Conservation (phyloP, 2,329 filamentous ascomycete genomes). For the Blastomyces gilchristii region DNA sequence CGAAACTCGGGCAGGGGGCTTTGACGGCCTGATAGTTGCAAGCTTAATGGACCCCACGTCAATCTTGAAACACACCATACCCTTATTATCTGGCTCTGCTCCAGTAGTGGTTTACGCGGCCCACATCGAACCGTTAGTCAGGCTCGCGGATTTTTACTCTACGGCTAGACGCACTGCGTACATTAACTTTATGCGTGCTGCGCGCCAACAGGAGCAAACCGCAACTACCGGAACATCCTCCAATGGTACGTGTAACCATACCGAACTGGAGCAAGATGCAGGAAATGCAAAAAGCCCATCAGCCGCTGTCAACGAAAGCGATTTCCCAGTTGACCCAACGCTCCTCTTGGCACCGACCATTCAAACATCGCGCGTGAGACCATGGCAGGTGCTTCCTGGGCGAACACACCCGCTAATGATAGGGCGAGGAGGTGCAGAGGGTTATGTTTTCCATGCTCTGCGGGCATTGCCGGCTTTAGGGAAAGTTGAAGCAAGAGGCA, state of each 20-base stretch:
- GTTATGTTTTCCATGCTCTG: slow-evolving; percentile 78
- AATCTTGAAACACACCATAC: slow-evolving; percentile 64
- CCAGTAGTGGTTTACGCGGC: slow-evolving; percentile 79
- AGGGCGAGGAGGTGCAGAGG: slow-evolving; percentile 73
- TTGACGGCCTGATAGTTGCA: slow-evolving; percentile 73
- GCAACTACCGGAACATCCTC: slow-evolving; percentile 33
- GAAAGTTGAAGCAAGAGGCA: slow-evolving; percentile 71
- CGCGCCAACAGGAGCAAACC: not conserved
- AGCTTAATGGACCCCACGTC: slow-evolving; percentile 70
- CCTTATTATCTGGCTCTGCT: slow-evolving; percentile 71
- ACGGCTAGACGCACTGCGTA: slow-evolving; percentile 70
- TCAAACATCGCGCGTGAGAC: slow-evolving; percentile 66
- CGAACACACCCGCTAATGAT: slow-evolving; percentile 94
- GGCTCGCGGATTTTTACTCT: slow-evolving; percentile 73
- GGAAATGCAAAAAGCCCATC: slow-evolving; percentile 33
- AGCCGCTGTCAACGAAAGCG: slow-evolving; percentile 35
- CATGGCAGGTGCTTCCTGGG: slow-evolving; percentile 86
- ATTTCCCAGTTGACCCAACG: slow-evolving; percentile 82
- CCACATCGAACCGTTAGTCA: slow-evolving; percentile 65
- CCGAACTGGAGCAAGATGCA: slow-evolving; percentile 19
- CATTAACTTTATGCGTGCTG: slow-evolving; percentile 27
- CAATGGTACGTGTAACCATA: not conserved
- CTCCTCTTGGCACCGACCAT: slow-evolving; percentile 67
- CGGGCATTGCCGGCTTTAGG: slow-evolving; percentile 70
- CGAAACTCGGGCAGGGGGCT: slow-evolving; percentile 61